phyloP scores from a whole-genome alignment of 2,329 filamentous ascomycete genomes.

The Hypoxylon sp. region DNA sequence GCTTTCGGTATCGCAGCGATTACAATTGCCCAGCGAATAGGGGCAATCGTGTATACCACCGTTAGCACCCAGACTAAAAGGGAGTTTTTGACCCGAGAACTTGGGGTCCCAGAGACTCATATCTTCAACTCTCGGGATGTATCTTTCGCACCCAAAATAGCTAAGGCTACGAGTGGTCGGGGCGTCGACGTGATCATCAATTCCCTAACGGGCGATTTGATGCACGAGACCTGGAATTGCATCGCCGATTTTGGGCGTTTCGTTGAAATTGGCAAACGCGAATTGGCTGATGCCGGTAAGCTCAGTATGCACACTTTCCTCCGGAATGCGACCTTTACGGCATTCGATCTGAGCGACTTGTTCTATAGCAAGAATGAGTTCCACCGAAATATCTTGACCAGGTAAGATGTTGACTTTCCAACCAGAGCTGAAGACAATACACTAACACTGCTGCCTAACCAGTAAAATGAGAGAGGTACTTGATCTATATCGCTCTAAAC shows the following conservation, averaged over 20 bases:
- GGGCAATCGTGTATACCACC: slow-evolving; percentile 55
- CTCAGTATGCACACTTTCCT: slow-evolving; percentile 60
- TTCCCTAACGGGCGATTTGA: slow-evolving; percentile 60
- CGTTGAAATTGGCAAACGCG: slow-evolving; percentile 59
- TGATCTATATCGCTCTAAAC: slow-evolving; percentile 30
- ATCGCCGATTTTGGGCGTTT: slow-evolving; percentile 59
- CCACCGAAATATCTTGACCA: slow-evolving; percentile 10
- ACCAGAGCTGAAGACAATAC: background rate
- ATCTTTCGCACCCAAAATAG: slow-evolving; percentile 49
- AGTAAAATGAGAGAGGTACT: slow-evolving; percentile 29
- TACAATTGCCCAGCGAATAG: slow-evolving; percentile 50
- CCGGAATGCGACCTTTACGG: slow-evolving; percentile 58
- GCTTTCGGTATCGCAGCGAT: slow-evolving; percentile 57
- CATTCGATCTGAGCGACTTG: slow-evolving; percentile 56
- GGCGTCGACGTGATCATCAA: slow-evolving; percentile 60
- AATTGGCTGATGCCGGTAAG: slow-evolving; percentile 55
- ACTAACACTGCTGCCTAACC: slow-evolving; percentile 4
- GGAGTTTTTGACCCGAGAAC: slow-evolving; percentile 46
- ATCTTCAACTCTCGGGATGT: slow-evolving; percentile 55
- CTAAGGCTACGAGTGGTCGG: slow-evolving; percentile 37
- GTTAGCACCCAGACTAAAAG: slow-evolving; percentile 39
- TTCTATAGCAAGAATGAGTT: slow-evolving; percentile 28
- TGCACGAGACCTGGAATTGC: slow-evolving; percentile 54
- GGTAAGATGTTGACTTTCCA: background rate
- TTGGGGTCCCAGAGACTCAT: slow-evolving; percentile 50